Conservation (phyloP, 305 asterid genomes). For the Plantago coronopus region DNA sequence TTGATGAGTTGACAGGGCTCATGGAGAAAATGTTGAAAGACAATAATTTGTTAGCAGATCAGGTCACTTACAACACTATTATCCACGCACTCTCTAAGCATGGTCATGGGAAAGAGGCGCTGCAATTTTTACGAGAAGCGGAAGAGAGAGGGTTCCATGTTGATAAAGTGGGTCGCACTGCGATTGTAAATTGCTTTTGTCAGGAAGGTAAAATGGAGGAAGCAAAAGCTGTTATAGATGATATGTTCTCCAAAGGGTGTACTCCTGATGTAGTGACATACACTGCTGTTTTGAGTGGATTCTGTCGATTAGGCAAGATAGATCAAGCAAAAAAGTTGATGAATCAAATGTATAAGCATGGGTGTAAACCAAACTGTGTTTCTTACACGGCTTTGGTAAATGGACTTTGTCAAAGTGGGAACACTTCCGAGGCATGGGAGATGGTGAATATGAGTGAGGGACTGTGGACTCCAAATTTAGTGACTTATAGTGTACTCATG, state of each 20-base stretch:
- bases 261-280: constrained; percentile 92
- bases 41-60: constrained; percentile 60
- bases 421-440: constrained; percentile 72
- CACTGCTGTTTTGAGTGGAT: constrained; percentile 74
- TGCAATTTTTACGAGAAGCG: constrained; percentile 61
- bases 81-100: constrained; percentile 76
- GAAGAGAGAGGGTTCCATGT: constrained; percentile 63
- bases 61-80: constrained; percentile 60
- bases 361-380: constrained; percentile 79
- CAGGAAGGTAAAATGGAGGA: constrained; percentile 55
- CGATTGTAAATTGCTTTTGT: constrained; percentile 66
- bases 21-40: constrained; percentile 65
- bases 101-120: constrained; percentile 72
- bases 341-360: constrained; percentile 75
- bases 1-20: constrained; percentile 56
- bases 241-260: constrained; percentile 72
- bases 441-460: constrained; percentile 75
- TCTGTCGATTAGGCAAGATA: constrained; percentile 51
- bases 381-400: constrained; percentile 73
- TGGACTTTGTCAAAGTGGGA: constrained; percentile 73
- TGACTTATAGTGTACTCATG: constrained; percentile 73
- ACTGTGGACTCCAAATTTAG: constrained; percentile 81
- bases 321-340: constrained; percentile 74
- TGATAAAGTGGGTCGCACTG: constrained; percentile 75
- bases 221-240: constrained; percentile 71